Evolutionary conservation across 805 yeast species (phyloP), one percentile per base, ranked within the genome.

Genomic region (Jamesozyma piceae): DNA sequence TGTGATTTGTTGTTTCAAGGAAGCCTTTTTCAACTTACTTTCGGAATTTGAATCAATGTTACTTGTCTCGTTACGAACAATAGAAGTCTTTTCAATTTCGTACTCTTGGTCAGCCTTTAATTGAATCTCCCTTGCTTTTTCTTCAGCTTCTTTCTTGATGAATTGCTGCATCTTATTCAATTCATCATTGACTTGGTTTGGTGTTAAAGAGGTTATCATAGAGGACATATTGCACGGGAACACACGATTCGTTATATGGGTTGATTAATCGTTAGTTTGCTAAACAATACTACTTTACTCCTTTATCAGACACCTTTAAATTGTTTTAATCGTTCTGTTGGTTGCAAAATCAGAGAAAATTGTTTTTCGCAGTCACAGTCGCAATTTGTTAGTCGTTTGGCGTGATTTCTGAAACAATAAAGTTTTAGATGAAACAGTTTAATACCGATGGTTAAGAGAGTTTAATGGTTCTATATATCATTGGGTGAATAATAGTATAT

Each of bases 101-200:
- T 90, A 92, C 70, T 92, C 99, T 67, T 92, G 98, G 64, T 94
- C 95, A 35, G 97, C 96, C 72, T 92, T 94, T 58, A 92, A 73
- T 63, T 75, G 80, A 61, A 92, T 88, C 68, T 92, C 99, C 65
- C 85, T 86, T 53, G 97, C 96, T 71, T 92, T 92, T 67, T 92
- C 99, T 59, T 89, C 95, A 32, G 99, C 99, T 71, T 92, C 99
- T 77, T 90, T 92, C 70, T 83, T 86, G 76, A 92, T 92, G 80
- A 92, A 92, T 62, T 94, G 89, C 64, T 90, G 95, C 97, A 92
- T 92, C 74, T 92, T 92, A 65, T 81, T 80, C 67, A 92, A 84
- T 73, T 92, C 98, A 55, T 87, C 87, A 60, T 83, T 88, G 54
- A 90, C 97, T 88, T 89, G 60, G 41, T 52, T 54, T 17, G 65